phyloP scores from a whole-genome alignment of 2,329 filamentous ascomycete species.

The Hypocreales sp. region DNA sequence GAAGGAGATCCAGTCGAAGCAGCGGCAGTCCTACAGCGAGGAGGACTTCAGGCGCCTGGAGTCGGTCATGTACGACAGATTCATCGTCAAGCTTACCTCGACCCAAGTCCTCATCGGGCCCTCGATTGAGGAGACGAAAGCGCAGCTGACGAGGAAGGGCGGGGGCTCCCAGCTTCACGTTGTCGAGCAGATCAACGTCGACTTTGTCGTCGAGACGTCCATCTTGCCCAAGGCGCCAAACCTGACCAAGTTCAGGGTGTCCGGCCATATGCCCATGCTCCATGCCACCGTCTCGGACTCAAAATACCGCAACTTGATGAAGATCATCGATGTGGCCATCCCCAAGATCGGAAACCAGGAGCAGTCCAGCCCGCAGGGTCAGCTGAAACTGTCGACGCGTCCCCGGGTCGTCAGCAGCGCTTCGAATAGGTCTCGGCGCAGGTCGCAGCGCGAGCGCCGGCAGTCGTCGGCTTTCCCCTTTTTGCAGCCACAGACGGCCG shows the following conservation, averaged over 20 bases:
- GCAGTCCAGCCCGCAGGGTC: slow-evolving; percentile 11
- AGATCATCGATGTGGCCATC: slow-evolving; percentile 84
- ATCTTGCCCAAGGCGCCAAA: slow-evolving; percentile 95
- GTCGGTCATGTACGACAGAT: slow-evolving; percentile 94
- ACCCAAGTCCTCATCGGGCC: slow-evolving; percentile 93
- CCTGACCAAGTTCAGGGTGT: slow-evolving; percentile 79
- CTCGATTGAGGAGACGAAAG: slow-evolving; percentile 78
- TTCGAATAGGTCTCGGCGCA: slow-evolving; percentile 29
- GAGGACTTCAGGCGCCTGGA: slow-evolving; percentile 81
- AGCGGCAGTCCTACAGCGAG: slow-evolving; percentile 73
- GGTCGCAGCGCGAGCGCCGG: slow-evolving; percentile 31
- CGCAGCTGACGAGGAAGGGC: slow-evolving; percentile 55
- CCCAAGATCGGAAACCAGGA: slow-evolving; percentile 52
- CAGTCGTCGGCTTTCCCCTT: slow-evolving; percentile 64
- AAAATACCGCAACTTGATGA: slow-evolving; percentile 97
- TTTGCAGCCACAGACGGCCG: slow-evolving; percentile 53
- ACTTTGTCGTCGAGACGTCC: slow-evolving; percentile 90
- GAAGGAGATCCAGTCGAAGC: slow-evolving; percentile 79
- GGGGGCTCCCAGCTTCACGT: slow-evolving; percentile 66
- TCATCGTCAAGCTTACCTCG: slow-evolving; percentile 79
- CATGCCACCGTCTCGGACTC: slow-evolving; percentile 85
- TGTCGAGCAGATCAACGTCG: slow-evolving; percentile 92
- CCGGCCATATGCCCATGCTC: slow-evolving; percentile 79
- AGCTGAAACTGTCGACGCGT: slow-evolving; percentile 13
- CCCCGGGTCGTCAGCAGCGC: slow-evolving; percentile 29